phyloP scores from a whole-genome alignment of 2,329 filamentous ascomycete species.

The Diaporthe caulivora region DNA sequence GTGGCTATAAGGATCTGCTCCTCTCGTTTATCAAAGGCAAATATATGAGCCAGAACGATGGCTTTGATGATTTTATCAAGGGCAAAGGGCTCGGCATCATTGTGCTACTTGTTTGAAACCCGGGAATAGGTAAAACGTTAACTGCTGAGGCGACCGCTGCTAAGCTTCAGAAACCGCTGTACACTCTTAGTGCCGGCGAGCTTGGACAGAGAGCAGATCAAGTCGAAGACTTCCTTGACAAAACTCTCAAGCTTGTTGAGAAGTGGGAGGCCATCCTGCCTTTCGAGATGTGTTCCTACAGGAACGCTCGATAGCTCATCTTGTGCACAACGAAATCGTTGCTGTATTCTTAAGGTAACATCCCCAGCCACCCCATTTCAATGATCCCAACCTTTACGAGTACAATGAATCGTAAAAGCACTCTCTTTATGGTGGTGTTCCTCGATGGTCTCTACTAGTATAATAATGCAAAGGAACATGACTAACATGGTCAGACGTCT shows the following conservation, averaged over 20 bases:
- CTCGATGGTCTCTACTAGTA: no score
- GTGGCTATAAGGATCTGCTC: background rate
- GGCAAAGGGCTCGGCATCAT: conserved; percentile 52
- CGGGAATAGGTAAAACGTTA: conserved; percentile 52
- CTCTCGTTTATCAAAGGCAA: background rate
- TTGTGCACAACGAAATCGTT: conserved; percentile 11
- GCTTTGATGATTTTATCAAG: conserved; percentile 48
- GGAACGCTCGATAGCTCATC: background rate
- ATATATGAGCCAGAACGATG: conserved; percentile 37
- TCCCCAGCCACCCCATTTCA: no score
- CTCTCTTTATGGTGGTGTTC: no score
- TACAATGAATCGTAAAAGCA: no score
- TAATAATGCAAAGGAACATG: no score
- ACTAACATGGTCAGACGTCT: background rate
- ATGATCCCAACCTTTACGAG: background rate
- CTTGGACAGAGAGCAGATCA: background rate
- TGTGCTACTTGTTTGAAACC: conserved; percentile 50
- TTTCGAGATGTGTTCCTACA: conserved; percentile 6
- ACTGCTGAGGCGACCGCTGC: conserved; percentile 46
- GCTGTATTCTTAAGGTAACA: conserved; percentile 1
- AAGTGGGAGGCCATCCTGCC: conserved; percentile 13
- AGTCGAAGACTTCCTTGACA: background rate
- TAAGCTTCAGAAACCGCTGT: background rate
- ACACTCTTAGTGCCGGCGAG: background rate
- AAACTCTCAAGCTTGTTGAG: background rate